A percentile compares a stretch with the other conserved stretches of the same genome.
Evolutionary conservation across 768 basidiomycete genomes (phyloP).

Genomic region (Lentinula guzmanii): DNA sequence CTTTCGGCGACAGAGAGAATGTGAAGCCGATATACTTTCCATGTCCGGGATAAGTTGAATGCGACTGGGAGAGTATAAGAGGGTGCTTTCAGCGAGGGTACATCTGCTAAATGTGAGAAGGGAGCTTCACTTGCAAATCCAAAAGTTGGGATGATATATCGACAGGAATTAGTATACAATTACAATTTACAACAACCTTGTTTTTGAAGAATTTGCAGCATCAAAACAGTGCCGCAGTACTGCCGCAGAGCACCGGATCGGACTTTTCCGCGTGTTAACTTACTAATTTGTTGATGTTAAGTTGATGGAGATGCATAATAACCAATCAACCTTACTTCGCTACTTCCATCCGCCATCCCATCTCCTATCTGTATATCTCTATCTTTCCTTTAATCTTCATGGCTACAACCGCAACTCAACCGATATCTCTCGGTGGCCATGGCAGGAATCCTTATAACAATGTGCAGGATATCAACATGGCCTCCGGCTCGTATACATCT

Average conservation of each 20-base stretch:
- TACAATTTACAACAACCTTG: too few species aligned
- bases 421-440: slow-evolving; percentile 31
- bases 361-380: slow-evolving; percentile 4
- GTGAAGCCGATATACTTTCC: background rate
- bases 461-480: slow-evolving; percentile 24
- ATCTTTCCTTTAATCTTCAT: background rate
- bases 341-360: background rate
- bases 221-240: background rate
- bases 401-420: slow-evolving; percentile 22
- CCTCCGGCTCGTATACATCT: slow-evolving; percentile 42
- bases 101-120: too few species aligned
- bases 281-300: background rate
- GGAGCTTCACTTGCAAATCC: too few species aligned
- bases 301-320: background rate
- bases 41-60: background rate
- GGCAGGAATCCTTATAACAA: slow-evolving; percentile 10
- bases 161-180: too few species aligned
- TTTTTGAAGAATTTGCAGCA: too few species aligned
- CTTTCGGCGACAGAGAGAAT: background rate
- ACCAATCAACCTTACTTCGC: slow-evolving; percentile 1
- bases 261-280: background rate
- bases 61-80: background rate
- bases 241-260: background rate
- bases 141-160: too few species aligned
- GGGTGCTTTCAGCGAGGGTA: too few species aligned